Base-by-base conservation (phyloP, 306 rosid genomes). In the Vicia sativa region DNA sequence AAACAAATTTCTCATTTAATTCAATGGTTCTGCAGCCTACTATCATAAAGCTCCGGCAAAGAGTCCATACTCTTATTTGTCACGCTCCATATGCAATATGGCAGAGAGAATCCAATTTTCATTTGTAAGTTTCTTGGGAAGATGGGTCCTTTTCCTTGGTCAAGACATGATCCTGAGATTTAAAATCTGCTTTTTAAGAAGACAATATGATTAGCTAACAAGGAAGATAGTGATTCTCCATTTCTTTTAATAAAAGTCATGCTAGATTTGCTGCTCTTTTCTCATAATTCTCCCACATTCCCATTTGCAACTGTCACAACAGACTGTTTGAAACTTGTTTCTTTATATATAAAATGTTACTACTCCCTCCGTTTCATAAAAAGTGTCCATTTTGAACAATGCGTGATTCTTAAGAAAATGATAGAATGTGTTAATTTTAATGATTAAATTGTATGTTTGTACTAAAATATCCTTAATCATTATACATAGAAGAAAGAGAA, bases 211-310 rank as follows among this genome's bases (percentile, higher is more conserved):
- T 80, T 80, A 49, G 55, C 21, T 21, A 49, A 11, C 67, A 21
- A 54, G 29, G 12, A 25, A 46, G 58, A 56, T 41, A 26, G 34
- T 57, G 77, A 81, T 73, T 64, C 73, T 43, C 12, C 64, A 28
- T 56, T 67, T 76, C 75, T 77, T 77, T 73, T 63, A 16, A 68
- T 63, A 57, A 73, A 77, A 73, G 79, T 31, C 62, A 16, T 28
- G 11, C 62, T 57, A 72, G 76, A 76, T 72, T 73, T 81, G 71
- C 35, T 72, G 46, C 2, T 11, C 34, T 26, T 62, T 76, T 72
- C 54, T n/a, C 13, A 9, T 65, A 46, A 23, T 31, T 35, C 42
- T 71, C 12, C 69, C 52, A 62, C 70, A 55, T 5, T 37, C 50
- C 72, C 68, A 71, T 77, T 65, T 44, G 53, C 29, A 78, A 60